Evolutionary conservation across 805 yeast species (phyloP).

Genomic region (Brettanomyces custersianus): DNA sequence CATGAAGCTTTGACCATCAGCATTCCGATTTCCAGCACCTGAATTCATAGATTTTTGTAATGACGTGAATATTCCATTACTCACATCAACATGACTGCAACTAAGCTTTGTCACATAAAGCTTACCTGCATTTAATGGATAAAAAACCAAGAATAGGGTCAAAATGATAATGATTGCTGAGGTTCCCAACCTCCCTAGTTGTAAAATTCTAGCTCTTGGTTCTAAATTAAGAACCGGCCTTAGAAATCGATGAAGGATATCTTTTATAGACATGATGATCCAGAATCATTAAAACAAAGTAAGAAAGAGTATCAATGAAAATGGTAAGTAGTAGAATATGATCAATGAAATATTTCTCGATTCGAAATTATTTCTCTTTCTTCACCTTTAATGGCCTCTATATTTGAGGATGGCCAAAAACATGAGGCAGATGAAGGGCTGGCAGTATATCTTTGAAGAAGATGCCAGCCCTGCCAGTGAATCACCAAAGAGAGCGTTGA

Average conservation of each 20-base stretch:
- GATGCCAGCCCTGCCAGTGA: conserved; percentile 3
- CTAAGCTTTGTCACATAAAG: conserved; percentile 29
- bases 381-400: no score
- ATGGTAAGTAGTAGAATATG: no score
- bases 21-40: conserved; percentile 5
- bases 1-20: conserved; percentile 23
- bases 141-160: conserved; percentile 2
- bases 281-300: not conserved
- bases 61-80: conserved; percentile 41
- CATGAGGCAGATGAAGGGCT: conserved; percentile 25
- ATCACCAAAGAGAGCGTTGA: conserved; percentile 4
- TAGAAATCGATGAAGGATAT: no score
- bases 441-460: conserved; percentile 23
- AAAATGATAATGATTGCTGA: conserved; percentile 2
- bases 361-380: no score
- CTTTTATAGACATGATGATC: no score
- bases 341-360: no score
- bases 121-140: conserved; percentile 1
- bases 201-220: conserved; percentile 18
- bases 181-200: conserved; percentile 10
- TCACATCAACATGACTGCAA: conserved; percentile 44
- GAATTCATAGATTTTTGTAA: conserved; percentile 21
- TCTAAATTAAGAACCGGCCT: conserved; percentile 21
- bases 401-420: conserved; percentile 17
- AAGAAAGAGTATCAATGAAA: not conserved